These are phyloP conservation scores for Hippophae rhamnoides DNA, from an alignment of 306 rosid genomes.

Conservation along the genomic window DNA sequence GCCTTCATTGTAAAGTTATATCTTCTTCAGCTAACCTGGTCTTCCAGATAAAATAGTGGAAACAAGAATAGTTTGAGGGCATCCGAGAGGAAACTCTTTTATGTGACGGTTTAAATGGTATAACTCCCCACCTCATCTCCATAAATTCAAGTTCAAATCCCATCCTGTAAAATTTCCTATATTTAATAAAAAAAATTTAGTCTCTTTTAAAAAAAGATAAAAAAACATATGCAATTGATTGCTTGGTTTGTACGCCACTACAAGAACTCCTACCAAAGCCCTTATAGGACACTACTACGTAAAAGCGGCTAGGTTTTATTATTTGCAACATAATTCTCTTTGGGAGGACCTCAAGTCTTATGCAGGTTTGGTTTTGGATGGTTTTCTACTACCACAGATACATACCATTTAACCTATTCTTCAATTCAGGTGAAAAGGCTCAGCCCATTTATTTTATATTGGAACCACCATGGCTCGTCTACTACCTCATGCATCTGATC, in stretches of 20 bases:
- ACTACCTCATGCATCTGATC: slow-evolving; percentile 53
- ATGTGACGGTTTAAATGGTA: not conserved
- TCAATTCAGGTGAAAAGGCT: slow-evolving; percentile 20
- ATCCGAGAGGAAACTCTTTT: slow-evolving; percentile 34
- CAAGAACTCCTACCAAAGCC: no score
- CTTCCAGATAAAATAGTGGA: slow-evolving; percentile 29
- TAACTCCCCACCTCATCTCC: no score
- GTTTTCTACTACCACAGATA: slow-evolving; percentile 60
- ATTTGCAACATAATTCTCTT: slow-evolving; percentile 4
- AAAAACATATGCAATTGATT: not conserved
- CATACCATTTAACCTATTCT: slow-evolving; percentile 27
- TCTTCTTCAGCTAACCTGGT: slow-evolving; percentile 48
- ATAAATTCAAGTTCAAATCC: no score
- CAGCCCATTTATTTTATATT: slow-evolving; percentile 34
- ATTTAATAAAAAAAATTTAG: no score
- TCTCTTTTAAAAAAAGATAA: no score
- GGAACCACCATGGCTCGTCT: slow-evolving; percentile 50
- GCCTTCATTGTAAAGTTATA: slow-evolving; percentile 46
- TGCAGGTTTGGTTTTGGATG: slow-evolving; percentile 29
- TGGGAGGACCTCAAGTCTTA: slow-evolving; percentile 10
- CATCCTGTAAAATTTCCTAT: no score
- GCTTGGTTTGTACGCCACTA: not conserved
- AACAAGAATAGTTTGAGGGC: slow-evolving; percentile 20
- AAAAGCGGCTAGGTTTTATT: no score
- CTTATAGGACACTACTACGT: no score